Conservation (phyloP, 371 early-diverging fungal genomes). For the Actinomucor elegans region DNA sequence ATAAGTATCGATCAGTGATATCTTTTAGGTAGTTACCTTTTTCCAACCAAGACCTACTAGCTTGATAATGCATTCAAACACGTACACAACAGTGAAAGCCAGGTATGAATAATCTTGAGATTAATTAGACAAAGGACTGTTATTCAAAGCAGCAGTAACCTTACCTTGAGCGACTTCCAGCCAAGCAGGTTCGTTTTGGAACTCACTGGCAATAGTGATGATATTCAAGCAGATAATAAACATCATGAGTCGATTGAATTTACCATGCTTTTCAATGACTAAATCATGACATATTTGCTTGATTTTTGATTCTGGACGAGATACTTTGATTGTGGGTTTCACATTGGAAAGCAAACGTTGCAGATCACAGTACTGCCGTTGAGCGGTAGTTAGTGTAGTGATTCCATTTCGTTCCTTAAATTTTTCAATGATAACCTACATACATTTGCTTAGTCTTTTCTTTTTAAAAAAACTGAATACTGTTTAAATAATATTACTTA, state of each 20-base stretch:
- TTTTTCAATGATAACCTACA: constrained; percentile 63
- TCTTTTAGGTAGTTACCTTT: constrained; percentile 42
- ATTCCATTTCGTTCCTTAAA: constrained; percentile 63
- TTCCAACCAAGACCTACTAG: constrained; percentile 53
- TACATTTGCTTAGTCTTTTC: no score
- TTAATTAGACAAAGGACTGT: not conserved
- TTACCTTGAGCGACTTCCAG: constrained; percentile 45
- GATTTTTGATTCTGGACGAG: constrained; percentile 42
- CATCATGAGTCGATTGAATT: constrained; percentile 53
- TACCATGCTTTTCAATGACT: constrained; percentile 51
- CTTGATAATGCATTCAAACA: constrained; percentile 49
- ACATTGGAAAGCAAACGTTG: constrained; percentile 52
- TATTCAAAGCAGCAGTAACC: not conserved
- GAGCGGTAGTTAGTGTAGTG: constrained; percentile 52
- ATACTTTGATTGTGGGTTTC: constrained; percentile 54
- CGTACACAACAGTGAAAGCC: constrained; percentile 44
- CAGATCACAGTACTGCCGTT: constrained; percentile 59
- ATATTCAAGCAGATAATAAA: constrained; percentile 48
- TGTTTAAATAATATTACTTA: no score
- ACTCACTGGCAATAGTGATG: constrained; percentile 26
- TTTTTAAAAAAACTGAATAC: no score
- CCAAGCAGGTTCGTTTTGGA: constrained; percentile 46
- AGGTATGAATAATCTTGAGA: constrained; percentile 49
- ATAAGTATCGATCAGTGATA: no score
- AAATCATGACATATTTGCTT: constrained; percentile 53